Evolutionary conservation across 148 eudicot species (phyloP).

Genomic region (Heliamphora exappendiculata): DNA sequence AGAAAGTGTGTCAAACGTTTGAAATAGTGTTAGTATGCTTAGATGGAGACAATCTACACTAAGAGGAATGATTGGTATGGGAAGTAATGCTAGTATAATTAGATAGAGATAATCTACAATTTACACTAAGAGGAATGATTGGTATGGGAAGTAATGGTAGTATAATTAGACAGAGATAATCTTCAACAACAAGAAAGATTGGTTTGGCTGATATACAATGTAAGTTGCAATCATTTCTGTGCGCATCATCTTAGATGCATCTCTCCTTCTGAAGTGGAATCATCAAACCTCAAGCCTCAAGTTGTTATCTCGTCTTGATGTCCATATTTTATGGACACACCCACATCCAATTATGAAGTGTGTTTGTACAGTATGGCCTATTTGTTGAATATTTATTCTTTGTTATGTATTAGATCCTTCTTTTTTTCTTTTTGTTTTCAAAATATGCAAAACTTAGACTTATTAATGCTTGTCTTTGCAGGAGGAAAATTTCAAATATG

Average conservation of each 20-base stretch:
- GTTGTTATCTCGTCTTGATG: not conserved
- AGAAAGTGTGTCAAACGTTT: not conserved
- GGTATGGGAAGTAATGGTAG: not conserved
- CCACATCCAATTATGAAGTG: not conserved
- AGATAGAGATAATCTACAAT: not conserved
- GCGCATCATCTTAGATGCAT: not conserved
- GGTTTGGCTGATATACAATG: not conserved
- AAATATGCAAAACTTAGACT: not conserved
- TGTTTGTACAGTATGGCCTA: not conserved
- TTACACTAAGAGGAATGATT: too few species aligned
- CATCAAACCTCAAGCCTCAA: not conserved
- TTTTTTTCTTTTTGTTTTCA: not conserved
- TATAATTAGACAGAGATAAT: not conserved
- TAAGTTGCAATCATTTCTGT: not conserved
- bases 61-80: not conserved
- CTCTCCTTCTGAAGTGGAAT: not conserved
- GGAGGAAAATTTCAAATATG: constrained; percentile 42
- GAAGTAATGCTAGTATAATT: not conserved
- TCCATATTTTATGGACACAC: not conserved
- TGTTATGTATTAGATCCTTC: too few species aligned
- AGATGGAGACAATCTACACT: not conserved
- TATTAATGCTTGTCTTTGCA: constrained; percentile 13
- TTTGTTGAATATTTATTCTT: not conserved
- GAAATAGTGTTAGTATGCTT: not conserved
- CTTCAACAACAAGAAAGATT: not conserved